Percentiles rank a stretch among this genome's conserved stretches.
Conservation (phyloP, 306 rosid genomes). For the Crotalaria pallida region DNA sequence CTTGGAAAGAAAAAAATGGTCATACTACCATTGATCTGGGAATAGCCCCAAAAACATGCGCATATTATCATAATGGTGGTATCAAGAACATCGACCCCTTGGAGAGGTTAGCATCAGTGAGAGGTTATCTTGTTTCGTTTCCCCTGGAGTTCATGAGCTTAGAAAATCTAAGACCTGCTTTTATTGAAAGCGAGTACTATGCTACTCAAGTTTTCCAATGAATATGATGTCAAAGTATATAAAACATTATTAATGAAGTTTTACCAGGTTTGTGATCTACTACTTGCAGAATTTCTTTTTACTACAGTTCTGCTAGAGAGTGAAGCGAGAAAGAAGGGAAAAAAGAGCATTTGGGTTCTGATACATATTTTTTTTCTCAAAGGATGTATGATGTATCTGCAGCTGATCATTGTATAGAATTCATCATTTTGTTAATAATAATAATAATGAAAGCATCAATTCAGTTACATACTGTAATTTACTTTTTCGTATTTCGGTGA, state of each 20-base stretch:
- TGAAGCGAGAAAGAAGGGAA: not conserved
- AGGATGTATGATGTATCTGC: not conserved
- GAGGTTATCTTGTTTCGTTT: conserved; percentile 89
- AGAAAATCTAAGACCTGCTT: conserved; percentile 71
- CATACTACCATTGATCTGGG: conserved; percentile 79
- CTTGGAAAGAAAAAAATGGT: conserved; percentile 48
- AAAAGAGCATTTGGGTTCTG: not conserved
- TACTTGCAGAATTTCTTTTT: not conserved
- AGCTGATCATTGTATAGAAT: not conserved
- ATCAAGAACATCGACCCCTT: conserved; percentile 43
- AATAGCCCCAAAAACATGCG: conserved; percentile 62
- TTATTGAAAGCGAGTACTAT: conserved; percentile 67
- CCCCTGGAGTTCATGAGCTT: conserved; percentile 89
- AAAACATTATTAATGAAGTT: not conserved
- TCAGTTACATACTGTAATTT: not conserved
- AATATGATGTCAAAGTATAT: not conserved
- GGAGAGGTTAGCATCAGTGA: conserved; percentile 63
- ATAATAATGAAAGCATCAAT: not conserved
- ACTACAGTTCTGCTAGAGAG: conserved; percentile 4
- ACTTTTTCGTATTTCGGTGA: not conserved
- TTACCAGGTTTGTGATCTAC: not conserved
- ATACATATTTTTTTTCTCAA: not conserved
- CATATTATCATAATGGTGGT: conserved; percentile 53
- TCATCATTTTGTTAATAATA: not conserved
- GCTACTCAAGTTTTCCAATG: conserved; percentile 73